phyloP scores from a whole-genome alignment of 345 rosid species.

The Heritiera littoralis region DNA sequence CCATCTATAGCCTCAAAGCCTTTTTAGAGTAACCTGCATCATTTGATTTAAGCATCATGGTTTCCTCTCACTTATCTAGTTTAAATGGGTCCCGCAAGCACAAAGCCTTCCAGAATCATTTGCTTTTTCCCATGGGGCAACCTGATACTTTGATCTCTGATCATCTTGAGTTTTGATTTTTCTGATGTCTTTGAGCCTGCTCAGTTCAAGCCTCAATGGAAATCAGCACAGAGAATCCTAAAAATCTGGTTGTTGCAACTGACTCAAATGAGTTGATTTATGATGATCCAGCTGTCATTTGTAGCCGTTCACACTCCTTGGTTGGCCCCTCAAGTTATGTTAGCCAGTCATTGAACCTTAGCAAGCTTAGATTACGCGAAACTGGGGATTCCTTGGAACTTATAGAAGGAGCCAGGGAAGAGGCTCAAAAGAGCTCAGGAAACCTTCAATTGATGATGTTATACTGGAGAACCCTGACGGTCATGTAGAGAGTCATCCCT shows the following conservation, averaged over 20 bases:
- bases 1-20: constrained; percentile 10
- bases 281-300: constrained; percentile 44
- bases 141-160: constrained; percentile 37
- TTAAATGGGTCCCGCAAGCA: constrained; percentile 21
- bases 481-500: constrained; percentile 19
- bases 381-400: constrained; percentile 41
- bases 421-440: constrained; percentile 15
- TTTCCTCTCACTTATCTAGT: constrained; percentile 37
- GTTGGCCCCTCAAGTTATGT: constrained; percentile 55
- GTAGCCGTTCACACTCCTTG: constrained; percentile 52
- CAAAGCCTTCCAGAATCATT: constrained; percentile 32
- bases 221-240: constrained; percentile 19
- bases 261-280: constrained; percentile 37
- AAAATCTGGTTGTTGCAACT: constrained; percentile 21
- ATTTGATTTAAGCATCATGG: constrained; percentile 26
- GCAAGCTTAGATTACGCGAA: constrained; percentile 48
- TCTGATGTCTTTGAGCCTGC: constrained; percentile 55
- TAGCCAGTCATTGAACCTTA: constrained; percentile 48
- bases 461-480: constrained; percentile 18
- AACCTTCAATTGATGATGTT: constrained; percentile 15
- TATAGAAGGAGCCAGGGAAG: constrained; percentile 23
- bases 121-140: constrained; percentile 42
- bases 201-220: constrained; percentile 38
- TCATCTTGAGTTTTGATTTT: constrained; percentile 50
- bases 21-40: not conserved